Base-by-base conservation (phyloP, 1,284 basidiomycete genomes). In the Sporisorium sorghi region DNA sequence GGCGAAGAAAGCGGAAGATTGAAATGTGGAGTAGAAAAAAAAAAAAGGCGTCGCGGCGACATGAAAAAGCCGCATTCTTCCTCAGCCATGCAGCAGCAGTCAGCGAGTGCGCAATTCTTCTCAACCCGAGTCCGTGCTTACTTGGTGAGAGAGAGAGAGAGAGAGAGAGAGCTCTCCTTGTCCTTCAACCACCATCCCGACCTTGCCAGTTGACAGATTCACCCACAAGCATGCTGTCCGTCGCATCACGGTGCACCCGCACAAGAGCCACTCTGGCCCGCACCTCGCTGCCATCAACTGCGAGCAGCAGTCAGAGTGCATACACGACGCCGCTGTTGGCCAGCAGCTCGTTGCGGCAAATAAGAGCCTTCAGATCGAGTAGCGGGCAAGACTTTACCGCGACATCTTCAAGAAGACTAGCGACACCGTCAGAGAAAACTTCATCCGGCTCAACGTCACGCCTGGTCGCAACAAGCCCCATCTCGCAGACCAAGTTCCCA, bases 401-500 rank as follows among this genome's bases (percentile, higher is more conserved):
- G 14, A 47, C 52, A 23, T 26, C 43, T 2, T 28, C 28, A 4
- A 43, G 35, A 17, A 19, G 19, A 5, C 21, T 47, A 7, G 49
- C 60, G n/a, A 35, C 55, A 1, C 43, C 66, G 2, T 62, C 59
- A 33, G 26, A 26, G 14, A 42, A 47, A 35, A n/a, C 56, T 28
- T 26, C 52, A 3, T 52, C 60, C 19, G 53, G 52, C 5, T 30
- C 52, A 14, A 14, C 33, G 6, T n/a, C 42, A 3, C 67, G 67
- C 21, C 57, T 70, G 0, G 57, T 70, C 7, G 43, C 67, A 10
- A 40, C 39, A 0, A 70, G 43, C 26, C 67, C 61, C 3, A 35
- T 60, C 26, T 70, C 67, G 12, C 44, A 42, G 6, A 60, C 43
- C 8, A 43, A 43, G 28, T 70, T 70, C 28, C 67, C 67, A 32